These are phyloP conservation scores for Cytospora mali DNA, from an alignment of 2,329 filamentous ascomycete genomes.

Conservation along the genomic window DNA sequence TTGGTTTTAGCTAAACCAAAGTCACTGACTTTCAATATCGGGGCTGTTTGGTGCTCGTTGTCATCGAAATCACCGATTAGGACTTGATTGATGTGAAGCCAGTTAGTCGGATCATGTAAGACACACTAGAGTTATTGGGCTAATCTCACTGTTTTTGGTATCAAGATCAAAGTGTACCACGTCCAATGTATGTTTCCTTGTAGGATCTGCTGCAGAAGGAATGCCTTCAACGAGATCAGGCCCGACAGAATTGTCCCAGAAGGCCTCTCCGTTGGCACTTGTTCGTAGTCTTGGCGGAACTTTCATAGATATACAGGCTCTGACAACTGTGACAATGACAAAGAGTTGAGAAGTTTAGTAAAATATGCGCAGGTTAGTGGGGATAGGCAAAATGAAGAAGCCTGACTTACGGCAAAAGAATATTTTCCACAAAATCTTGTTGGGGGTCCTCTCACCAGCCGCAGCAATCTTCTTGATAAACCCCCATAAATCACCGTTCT, in stretches of 20 bases:
- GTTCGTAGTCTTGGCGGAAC: neutral
- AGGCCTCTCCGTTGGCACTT: neutral
- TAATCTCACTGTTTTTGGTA: neutral
- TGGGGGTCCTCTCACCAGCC: neutral
- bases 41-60: neutral
- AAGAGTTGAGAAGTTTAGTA: neutral
- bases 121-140: neutral
- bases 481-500: neutral
- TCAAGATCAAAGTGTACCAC: constrained; percentile 16
- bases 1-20: neutral
- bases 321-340: neutral
- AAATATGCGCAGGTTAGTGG: neutral
- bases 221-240: neutral
- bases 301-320: constrained; percentile 7
- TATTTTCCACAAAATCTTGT: constrained; percentile 7
- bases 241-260: neutral
- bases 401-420: constrained; percentile 13
- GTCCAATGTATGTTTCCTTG: neutral
- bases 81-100: neutral
- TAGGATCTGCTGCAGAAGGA: neutral
- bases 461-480: neutral
- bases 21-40: constrained; percentile 3
- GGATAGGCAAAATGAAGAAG: neutral
- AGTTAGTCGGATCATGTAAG: neutral
- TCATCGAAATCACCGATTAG: constrained; percentile 2